Evolutionary conservation across 2,329 filamentous ascomycete species (phyloP).

Genomic region (Phialocephala sp.): DNA sequence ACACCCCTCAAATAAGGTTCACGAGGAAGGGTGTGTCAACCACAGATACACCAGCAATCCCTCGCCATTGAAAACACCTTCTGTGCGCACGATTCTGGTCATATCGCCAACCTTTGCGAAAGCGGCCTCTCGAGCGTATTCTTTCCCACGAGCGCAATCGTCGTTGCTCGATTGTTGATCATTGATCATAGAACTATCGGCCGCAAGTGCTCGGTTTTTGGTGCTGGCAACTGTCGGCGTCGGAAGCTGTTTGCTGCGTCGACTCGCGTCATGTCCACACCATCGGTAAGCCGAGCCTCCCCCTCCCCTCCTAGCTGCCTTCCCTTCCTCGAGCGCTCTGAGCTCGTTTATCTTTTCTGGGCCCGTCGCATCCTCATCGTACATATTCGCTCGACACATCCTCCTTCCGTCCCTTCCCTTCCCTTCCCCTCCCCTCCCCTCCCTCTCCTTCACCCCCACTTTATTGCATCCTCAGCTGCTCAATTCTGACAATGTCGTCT

Average conservation of each 20-base stretch:
- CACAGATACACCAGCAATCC: neutral
- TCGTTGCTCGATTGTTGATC: no score
- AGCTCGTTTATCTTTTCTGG: neutral
- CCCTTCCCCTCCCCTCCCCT: neutral
- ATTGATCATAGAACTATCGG: no score
- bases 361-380: no score
- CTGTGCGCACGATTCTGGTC: neutral
- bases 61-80: neutral
- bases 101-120: neutral
- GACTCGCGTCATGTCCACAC: neutral
- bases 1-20: no score
- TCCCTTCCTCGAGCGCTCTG: neutral
- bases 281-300: neutral
- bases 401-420: neutral
- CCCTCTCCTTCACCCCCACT: neutral
- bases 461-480: neutral
- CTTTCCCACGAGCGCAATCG: no score
- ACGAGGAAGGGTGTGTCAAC: neutral
- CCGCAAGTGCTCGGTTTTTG: no score
- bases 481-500: conserved; percentile 17
- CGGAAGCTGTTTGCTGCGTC: no score
- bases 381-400: no score
- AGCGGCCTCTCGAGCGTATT: no score
- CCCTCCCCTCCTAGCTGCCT: neutral
- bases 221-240: no score